phyloP scores from a whole-genome alignment of 768 basidiomycete species.

The Butyriboletus loyo region DNA sequence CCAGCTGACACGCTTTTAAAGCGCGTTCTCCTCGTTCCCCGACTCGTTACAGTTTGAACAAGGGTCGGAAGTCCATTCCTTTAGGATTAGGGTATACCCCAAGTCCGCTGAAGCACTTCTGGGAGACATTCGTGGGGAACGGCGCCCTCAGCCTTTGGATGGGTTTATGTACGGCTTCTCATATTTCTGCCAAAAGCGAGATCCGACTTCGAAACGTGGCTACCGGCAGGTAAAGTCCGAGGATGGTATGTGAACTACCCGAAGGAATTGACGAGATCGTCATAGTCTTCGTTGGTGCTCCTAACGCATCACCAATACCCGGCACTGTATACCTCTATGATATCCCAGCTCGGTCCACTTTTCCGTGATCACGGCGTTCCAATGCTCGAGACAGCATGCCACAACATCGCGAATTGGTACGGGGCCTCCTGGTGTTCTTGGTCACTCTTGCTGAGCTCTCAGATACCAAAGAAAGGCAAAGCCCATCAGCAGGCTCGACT shows the following conservation, averaged over 20 bases:
- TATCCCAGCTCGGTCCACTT: slow-evolving; percentile 67
- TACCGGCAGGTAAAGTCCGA: slow-evolving; percentile 62
- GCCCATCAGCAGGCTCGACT: slow-evolving; percentile 58
- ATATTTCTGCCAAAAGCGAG: slow-evolving; percentile 69
- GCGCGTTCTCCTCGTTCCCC: slow-evolving; percentile 90
- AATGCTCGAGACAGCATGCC: slow-evolving; percentile 83
- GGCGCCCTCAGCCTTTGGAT: slow-evolving; percentile 44
- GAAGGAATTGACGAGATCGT: slow-evolving; percentile 1
- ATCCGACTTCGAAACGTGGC: slow-evolving; percentile 66
- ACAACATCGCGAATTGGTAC: slow-evolving; percentile 84
- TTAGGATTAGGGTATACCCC: slow-evolving; percentile 66
- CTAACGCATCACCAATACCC: slow-evolving; percentile 79
- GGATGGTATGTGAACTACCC: neutral
- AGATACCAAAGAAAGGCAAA: slow-evolving; percentile 67
- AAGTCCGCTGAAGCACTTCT: slow-evolving; percentile 16
- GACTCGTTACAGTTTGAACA: slow-evolving; percentile 85
- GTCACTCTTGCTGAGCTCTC: slow-evolving; percentile 7
- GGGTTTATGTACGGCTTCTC: slow-evolving; percentile 78
- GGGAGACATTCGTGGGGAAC: slow-evolving; percentile 20
- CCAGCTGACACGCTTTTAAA: slow-evolving; percentile 29
- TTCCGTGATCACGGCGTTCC: slow-evolving; percentile 70
- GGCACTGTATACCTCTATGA: slow-evolving; percentile 71
- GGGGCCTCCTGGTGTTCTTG: slow-evolving; percentile 19
- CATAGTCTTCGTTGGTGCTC: slow-evolving; percentile 58
- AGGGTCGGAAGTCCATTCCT: slow-evolving; percentile 81